These are phyloP conservation scores for Cryptococcus sp. DNA, from an alignment of 1,284 basidiomycete genomes.

Conservation along the genomic window DNA sequence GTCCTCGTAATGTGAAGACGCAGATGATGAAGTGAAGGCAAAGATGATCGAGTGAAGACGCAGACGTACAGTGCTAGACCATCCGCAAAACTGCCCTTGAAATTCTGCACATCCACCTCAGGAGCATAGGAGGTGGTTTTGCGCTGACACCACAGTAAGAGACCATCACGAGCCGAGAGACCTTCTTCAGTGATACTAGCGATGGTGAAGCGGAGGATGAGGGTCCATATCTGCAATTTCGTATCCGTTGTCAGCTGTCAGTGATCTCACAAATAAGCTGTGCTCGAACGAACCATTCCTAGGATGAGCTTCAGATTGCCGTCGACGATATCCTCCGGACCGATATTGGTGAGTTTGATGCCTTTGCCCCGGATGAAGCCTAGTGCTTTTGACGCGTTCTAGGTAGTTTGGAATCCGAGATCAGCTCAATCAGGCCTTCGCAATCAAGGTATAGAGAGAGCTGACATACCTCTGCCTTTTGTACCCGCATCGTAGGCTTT, in stretches of 20 bases:
- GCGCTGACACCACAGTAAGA: slow-evolving; percentile 95
- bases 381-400: slow-evolving; percentile 92
- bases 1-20: background rate
- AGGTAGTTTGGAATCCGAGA: background rate
- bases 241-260: slow-evolving; percentile 4
- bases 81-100: slow-evolving; percentile 88
- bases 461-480: slow-evolving; percentile 74
- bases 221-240: slow-evolving; percentile 75
- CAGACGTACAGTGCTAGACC: slow-evolving; percentile 84
- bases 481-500: slow-evolving; percentile 85
- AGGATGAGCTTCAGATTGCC: slow-evolving; percentile 96
- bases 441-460: background rate
- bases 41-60: slow-evolving; percentile 22
- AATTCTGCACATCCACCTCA: slow-evolving; percentile 91
- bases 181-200: slow-evolving; percentile 99
- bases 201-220: slow-evolving; percentile 95
- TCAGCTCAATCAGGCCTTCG: background rate
- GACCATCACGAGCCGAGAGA: slow-evolving; percentile 91
- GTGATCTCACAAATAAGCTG: background rate
- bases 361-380: slow-evolving; percentile 94
- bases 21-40: slow-evolving; percentile 23
- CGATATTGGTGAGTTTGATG: slow-evolving; percentile 93
- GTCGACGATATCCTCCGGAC: slow-evolving; percentile 83
- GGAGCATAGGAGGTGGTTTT: slow-evolving; percentile 84
- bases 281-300: slow-evolving; percentile 65